Evolutionary conservation across 192 early-diverging fungal species (phyloP), one percentile per base, ranked within the genome.

Genomic region (Entomortierella lignicola): DNA sequence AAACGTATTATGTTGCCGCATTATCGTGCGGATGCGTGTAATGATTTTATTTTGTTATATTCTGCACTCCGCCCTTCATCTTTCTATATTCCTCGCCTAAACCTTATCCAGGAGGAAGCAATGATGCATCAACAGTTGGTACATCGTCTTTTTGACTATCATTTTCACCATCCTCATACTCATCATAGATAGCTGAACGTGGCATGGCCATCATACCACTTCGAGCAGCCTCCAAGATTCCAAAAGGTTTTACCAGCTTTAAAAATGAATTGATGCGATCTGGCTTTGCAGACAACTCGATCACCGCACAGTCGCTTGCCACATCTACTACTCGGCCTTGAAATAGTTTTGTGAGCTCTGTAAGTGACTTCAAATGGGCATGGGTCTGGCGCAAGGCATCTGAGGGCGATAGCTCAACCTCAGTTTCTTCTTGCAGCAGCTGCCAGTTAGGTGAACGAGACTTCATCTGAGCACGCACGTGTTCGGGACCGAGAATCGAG

Each of bases 141-240:
- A 83, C 85, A 34, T 86, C 70, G 65, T 88, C 84, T 52, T 90
- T 89, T 64, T 90, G 85, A 66, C 90, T 60, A 56, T 93, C 92
- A 58, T 90, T 20, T 3, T 47, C 44, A 47, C 44, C 17, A 15
- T 15, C 44, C 20, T 47, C 44, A 47, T 47, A 47, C 44, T 47
- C 7, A 20, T 47, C 44, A 15, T 12, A 89, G 26, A 96, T 88
- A 53, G 91, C 90, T 53, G 92, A 93, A 44, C 97, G 89, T 18
- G 96, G 95, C 93, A 99, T 97, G 17, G 96, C 95, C 96, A 99
- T 99, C 71, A 94, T 86, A 0, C 97, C 97, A 37, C 92, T 95
- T 66, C 97, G 87, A 23, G 95, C 91, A 10, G 94, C 94, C 71
- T 99, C 97, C 56, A 99, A 82, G 69, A 98, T 93, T 32, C 97